Evolutionary conservation across 306 rosid genomes (phyloP), one percentile per base, ranked within the genome.

Genomic region (Quercus robur): DNA sequence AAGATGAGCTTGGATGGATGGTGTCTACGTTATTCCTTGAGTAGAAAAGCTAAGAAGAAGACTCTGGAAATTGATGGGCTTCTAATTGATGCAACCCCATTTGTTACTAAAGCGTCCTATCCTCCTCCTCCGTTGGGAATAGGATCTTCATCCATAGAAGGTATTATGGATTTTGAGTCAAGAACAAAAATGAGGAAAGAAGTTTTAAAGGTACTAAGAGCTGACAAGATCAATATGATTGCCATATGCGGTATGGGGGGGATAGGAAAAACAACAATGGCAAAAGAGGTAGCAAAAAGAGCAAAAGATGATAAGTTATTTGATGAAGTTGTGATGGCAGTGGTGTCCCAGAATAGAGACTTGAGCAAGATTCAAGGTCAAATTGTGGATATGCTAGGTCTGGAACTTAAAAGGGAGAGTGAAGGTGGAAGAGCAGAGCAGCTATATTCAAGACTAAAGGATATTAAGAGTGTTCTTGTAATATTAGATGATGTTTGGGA

Each of bases 401-500:
- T 78, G 49, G 0, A 2, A 3, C 41, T 28, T 3, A 3, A 0
- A 26, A 26, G 28, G 28, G 28, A 26, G 28, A 26, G 28, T 28
- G 31, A 28, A 28, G 31, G 3, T 28, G 31, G 3, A 3, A 28
- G 31, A 28, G 31, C 4, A 28, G 4, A 28, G 3, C 31, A 2
- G 3, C 26, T 1, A 25, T 25, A 25, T 25, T 25, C 3, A 3
- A 28, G 15, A 7, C 5, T 85, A 5, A 38, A 2, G 38, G 1
- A 25, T 0, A 21, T 21, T 1, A 55, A 73, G 1, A 80, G 11
- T 1, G 63, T 58, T 4, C 41, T 88, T 5, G 14, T 89, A 18
- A 72, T 89, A 25, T 35, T 89, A 3, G 92, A 89, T 58, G 90
- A 86, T 68, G 67, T 88, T 0, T 84, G 89, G 89, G 68, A 38